Conservation (phyloP, 2,329 filamentous ascomycete genomes). For the Exophiala lecanii-corni region DNA sequence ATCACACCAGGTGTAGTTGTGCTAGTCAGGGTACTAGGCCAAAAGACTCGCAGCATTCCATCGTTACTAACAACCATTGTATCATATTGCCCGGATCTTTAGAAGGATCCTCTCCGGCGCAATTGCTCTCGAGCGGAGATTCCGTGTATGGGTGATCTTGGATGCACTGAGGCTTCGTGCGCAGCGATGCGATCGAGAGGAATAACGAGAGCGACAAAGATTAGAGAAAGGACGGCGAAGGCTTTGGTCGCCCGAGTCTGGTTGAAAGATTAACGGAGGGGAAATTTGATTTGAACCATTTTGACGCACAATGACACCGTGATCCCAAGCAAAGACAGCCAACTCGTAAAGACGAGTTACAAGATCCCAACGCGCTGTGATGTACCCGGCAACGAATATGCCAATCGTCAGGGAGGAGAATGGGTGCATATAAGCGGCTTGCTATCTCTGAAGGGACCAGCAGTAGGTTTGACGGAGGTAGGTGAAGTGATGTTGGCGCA, state of each 20-base stretch:
- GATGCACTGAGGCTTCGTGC: conserved; percentile 76
- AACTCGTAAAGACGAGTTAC: conserved; percentile 96
- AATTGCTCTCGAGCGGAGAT: conserved; percentile 95
- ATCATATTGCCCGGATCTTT: conserved; percentile 49
- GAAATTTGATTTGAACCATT: neutral
- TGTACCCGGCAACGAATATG: conserved; percentile 99
- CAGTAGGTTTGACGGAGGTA: too few relatives aligned
- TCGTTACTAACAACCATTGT: conserved; percentile 60
- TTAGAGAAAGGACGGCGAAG: conserved; percentile 72
- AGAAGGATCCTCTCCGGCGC: conserved; percentile 91
- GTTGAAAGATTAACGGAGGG: conserved; percentile 8
- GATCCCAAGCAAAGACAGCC: conserved; percentile 94
- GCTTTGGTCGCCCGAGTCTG: conserved; percentile 82
- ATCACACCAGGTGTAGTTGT: conserved; percentile 75
- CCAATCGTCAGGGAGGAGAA: conserved; percentile 93
- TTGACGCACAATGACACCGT: conserved; percentile 83
- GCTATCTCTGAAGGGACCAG: too few relatives aligned
- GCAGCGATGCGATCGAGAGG: conserved; percentile 79
- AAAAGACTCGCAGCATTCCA: conserved; percentile 97
- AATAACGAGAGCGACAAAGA: conserved; percentile 79
- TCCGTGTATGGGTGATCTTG: conserved; percentile 68
- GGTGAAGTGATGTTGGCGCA: too few relatives aligned
- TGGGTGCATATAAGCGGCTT: conserved; percentile 70
- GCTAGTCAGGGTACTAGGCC: conserved; percentile 79
- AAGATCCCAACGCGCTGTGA: conserved; percentile 97